These are phyloP conservation scores for Macadamia integrifolia DNA, from an alignment of 164 flowering plant genomes.

Conservation along the genomic window DNA sequence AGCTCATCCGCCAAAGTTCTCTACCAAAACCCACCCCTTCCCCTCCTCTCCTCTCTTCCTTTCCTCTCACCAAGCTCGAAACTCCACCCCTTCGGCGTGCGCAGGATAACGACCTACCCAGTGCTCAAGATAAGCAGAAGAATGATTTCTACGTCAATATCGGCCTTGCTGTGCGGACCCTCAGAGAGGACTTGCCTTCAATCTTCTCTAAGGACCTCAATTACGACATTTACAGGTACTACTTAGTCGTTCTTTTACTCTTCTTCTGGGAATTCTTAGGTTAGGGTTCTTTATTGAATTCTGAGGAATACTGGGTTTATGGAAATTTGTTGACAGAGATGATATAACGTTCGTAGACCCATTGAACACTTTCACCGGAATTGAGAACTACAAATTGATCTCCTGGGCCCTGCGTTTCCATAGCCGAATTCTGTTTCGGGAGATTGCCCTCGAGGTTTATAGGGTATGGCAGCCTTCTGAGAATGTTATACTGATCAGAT, in stretches of 20 bases:
- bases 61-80: slow-evolving; percentile 37
- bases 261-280: neutral
- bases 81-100: slow-evolving; percentile 29
- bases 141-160: slow-evolving; percentile 80
- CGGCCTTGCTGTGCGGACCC: slow-evolving; percentile 84
- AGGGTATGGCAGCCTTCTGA: slow-evolving; percentile 88
- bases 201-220: slow-evolving; percentile 78
- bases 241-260: neutral
- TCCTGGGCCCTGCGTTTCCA: slow-evolving; percentile 90
- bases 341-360: slow-evolving; percentile 83
- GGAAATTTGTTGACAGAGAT: slow-evolving; percentile 42
- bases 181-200: slow-evolving; percentile 74
- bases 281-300: neutral
- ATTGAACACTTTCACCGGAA: slow-evolving; percentile 73
- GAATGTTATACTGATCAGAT: slow-evolving; percentile 70
- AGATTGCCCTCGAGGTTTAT: slow-evolving; percentile 57
- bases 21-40: slow-evolving; percentile 10
- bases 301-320: neutral
- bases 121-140: slow-evolving; percentile 35
- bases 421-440: slow-evolving; percentile 68
- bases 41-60: slow-evolving; percentile 4
- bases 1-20: slow-evolving; percentile 12
- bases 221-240: slow-evolving; percentile 81
- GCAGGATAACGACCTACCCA: slow-evolving; percentile 29
- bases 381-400: slow-evolving; percentile 77